phyloP scores from a whole-genome alignment of 2,329 filamentous ascomycete genomes.

The Teratosphaeria zuluensis region DNA sequence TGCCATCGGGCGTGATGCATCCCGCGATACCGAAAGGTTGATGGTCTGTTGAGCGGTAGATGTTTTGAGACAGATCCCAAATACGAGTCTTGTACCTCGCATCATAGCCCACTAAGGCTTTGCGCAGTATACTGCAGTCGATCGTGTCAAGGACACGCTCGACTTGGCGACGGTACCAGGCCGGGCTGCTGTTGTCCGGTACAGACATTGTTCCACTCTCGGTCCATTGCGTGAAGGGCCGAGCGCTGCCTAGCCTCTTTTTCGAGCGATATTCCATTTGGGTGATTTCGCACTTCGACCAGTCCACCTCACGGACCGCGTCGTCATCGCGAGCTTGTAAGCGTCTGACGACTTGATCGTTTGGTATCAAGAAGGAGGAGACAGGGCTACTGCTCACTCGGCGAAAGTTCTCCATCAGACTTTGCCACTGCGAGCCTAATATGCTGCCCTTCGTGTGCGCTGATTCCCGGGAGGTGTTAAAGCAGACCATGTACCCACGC shows the following conservation, averaged over 20 bases:
- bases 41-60: conserved; percentile 48
- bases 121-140: conserved; percentile 48
- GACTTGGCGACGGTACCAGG: conserved; percentile 43
- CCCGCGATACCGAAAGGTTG: conserved; percentile 48
- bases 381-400: conserved; percentile 53
- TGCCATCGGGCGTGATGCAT: conserved; percentile 59
- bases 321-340: conserved; percentile 9
- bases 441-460: not conserved
- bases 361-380: conserved; percentile 50
- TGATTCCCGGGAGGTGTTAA: conserved; percentile 20
- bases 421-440: conserved; percentile 31
- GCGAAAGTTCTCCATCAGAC: conserved; percentile 38
- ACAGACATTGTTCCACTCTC: conserved; percentile 43
- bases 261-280: conserved; percentile 48
- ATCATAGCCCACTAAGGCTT: conserved; percentile 43
- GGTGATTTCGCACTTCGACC: conserved; percentile 49
- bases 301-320: conserved; percentile 31
- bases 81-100: conserved; percentile 46
- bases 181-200: conserved; percentile 46
- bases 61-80: conserved; percentile 63
- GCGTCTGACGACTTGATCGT: conserved; percentile 35
- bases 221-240: conserved; percentile 52
- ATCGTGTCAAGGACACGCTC: conserved; percentile 56
- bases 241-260: conserved; percentile 42
- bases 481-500: conserved; percentile 39